A percentile compares a stretch with the other conserved stretches of the same genome.
These are phyloP conservation scores for Hypomontagnella monticulosa DNA, from an alignment of 495 filamentous ascomycete species.

Conservation along the genomic window DNA sequence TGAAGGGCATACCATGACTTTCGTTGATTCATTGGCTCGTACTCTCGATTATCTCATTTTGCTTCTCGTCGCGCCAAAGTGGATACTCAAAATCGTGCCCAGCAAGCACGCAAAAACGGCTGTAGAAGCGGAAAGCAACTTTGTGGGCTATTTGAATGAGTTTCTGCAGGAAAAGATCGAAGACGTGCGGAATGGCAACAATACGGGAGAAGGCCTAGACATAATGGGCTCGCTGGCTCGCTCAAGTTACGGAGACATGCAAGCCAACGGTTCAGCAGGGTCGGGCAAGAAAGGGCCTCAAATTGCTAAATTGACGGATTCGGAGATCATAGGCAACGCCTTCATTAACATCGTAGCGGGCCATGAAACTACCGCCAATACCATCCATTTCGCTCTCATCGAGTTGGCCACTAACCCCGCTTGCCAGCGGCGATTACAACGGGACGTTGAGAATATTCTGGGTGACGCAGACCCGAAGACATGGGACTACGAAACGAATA, in stretches of 20 bases:
- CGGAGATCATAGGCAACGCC: conserved; percentile 74
- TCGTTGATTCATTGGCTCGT: conserved; percentile 61
- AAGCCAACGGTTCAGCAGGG: background rate
- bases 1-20: conserved; percentile 67
- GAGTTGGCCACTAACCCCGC: conserved; percentile 67
- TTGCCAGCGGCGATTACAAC: conserved; percentile 67
- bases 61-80: conserved; percentile 61
- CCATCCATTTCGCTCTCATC: conserved; percentile 68
- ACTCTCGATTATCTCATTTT: conserved; percentile 65
- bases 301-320: conserved; percentile 55
- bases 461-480: conserved; percentile 58
- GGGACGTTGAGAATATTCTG: conserved; percentile 67
- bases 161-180: conserved; percentile 64
- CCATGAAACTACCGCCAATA: conserved; percentile 77
- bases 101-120: conserved; percentile 58
- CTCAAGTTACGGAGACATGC: conserved; percentile 51
- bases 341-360: conserved; percentile 78
- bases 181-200: conserved; percentile 57
- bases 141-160: conserved; percentile 71
- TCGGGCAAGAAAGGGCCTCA: conserved; percentile 28
- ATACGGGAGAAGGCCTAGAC: conserved; percentile 63
- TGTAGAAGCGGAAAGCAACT: conserved; percentile 65
- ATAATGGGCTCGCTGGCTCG: conserved; percentile 68
- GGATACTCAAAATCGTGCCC: conserved; percentile 61
- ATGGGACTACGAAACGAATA: conserved; percentile 70